phyloP scores from a whole-genome alignment of 768 basidiomycete species.

The Pulveroboletus sp. region DNA sequence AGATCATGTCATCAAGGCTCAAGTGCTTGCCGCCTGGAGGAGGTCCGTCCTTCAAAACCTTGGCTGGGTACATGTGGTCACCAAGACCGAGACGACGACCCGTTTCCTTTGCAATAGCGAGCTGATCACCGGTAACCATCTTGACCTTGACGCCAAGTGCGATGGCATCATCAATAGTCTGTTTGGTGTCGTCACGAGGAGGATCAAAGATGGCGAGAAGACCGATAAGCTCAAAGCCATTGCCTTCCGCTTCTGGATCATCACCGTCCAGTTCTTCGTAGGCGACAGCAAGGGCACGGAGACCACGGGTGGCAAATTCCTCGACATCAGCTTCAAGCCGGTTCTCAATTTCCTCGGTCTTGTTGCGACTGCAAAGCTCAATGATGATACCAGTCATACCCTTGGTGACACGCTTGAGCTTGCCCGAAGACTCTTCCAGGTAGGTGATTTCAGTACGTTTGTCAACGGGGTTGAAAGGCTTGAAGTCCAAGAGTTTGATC shows the following conservation, averaged over 20 bases:
- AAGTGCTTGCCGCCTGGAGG: constrained; percentile 80
- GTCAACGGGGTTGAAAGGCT: constrained; percentile 99
- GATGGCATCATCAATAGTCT: constrained; percentile 96
- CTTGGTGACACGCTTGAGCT: constrained; percentile 98
- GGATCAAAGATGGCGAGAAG: constrained; percentile 97
- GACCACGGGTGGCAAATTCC: constrained; percentile 93
- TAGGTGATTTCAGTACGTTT: constrained; percentile 99
- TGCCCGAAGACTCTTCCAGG: constrained; percentile 90
- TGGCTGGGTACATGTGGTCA: constrained; percentile 99
- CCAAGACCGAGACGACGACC: constrained; percentile 97
- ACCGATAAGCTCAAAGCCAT: constrained; percentile 97
- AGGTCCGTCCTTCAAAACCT: constrained; percentile 98
- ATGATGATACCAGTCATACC: constrained; percentile 99
- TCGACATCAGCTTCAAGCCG: constrained; percentile 92
- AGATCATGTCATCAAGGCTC: constrained; percentile 94
- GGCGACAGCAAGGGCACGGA: constrained; percentile 93
- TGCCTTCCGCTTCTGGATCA: constrained; percentile 83
- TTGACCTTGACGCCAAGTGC: constrained; percentile 97
- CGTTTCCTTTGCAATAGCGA: constrained; percentile 99
- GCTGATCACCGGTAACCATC: constrained; percentile 99
- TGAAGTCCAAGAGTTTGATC: constrained; percentile 97
- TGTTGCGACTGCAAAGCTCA: constrained; percentile 96
- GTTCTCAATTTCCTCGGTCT: constrained; percentile 90
- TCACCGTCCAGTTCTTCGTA: constrained; percentile 89
- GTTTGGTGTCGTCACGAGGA: constrained; percentile 97